Percentiles rank a stretch among this genome's conserved stretches.
Conservation (phyloP, 148 eudicot genomes). For the Cornus suecica region DNA sequence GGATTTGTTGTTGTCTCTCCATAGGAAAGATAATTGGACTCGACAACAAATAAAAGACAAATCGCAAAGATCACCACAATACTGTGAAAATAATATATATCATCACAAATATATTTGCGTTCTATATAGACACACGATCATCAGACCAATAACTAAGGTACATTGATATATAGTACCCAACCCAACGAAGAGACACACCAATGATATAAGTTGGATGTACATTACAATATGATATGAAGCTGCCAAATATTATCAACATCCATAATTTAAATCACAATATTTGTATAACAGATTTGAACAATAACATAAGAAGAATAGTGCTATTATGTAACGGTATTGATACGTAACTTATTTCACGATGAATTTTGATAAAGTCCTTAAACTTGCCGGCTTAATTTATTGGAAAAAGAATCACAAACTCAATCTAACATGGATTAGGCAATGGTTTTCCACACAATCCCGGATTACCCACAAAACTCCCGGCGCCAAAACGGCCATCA, state of each 20-base stretch:
- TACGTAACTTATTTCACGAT: no score
- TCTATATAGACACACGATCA: no score
- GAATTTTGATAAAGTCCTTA: no score
- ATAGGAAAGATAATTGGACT: background rate
- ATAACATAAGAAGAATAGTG: no score
- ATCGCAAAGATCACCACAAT: background rate
- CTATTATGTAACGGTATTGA: no score
- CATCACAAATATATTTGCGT: background rate
- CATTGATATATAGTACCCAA: background rate
- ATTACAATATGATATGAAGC: no score
- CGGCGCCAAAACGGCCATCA: constrained; percentile 14
- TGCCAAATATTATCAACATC: background rate
- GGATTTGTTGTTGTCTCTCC: background rate
- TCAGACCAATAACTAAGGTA: background rate
- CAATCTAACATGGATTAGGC: constrained; percentile 19
- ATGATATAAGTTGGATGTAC: background rate
- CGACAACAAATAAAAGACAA: background rate
- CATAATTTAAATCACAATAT: background rate
- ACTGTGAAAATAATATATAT: background rate
- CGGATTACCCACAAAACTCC: constrained; percentile 40
- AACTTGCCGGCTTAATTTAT: no score
- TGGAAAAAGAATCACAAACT: no score
- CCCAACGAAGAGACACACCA: background rate
- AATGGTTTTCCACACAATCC: constrained; percentile 38
- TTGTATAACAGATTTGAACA: no score